phyloP scores from a whole-genome alignment of 306 rosid species.

The Ceratonia siliqua region DNA sequence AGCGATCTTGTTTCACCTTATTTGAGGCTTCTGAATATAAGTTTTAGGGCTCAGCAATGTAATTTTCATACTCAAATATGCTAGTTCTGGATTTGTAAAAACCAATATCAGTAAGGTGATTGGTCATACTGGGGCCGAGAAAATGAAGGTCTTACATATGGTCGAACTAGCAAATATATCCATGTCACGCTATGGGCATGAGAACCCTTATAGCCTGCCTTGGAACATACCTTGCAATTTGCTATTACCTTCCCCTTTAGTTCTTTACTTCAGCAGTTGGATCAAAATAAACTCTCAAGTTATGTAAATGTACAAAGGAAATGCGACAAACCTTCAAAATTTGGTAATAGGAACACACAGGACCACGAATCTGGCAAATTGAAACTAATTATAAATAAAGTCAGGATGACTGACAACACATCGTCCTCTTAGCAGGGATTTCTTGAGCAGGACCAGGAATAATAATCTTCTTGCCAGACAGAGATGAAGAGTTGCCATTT shows the following conservation, averaged over 20 bases:
- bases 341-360: slow-evolving; percentile 41
- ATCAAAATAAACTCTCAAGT: slow-evolving; percentile 40
- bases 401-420: slow-evolving; percentile 71
- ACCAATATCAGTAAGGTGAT: neutral
- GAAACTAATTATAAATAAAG: slow-evolving; percentile 19
- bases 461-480: slow-evolving; percentile 77
- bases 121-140: too few species aligned
- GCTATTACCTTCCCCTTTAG: slow-evolving; percentile 24
- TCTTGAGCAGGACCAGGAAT: slow-evolving; percentile 85
- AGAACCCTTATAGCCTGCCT: too few species aligned
- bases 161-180: neutral
- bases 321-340: slow-evolving; percentile 55
- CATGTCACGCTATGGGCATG: neutral
- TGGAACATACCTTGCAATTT: slow-evolving; percentile 24
- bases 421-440: slow-evolving; percentile 66
- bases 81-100: neutral
- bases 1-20: neutral
- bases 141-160: neutral
- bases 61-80: neutral
- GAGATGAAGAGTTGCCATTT: slow-evolving; percentile 66
- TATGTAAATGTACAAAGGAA: slow-evolving; percentile 51
- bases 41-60: too few species aligned
- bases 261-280: slow-evolving; percentile 44
- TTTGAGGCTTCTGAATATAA: neutral
- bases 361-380: slow-evolving; percentile 33